Evolutionary conservation across 441 rosid species (phyloP).

Genomic region (Eutrema salsugineum): DNA sequence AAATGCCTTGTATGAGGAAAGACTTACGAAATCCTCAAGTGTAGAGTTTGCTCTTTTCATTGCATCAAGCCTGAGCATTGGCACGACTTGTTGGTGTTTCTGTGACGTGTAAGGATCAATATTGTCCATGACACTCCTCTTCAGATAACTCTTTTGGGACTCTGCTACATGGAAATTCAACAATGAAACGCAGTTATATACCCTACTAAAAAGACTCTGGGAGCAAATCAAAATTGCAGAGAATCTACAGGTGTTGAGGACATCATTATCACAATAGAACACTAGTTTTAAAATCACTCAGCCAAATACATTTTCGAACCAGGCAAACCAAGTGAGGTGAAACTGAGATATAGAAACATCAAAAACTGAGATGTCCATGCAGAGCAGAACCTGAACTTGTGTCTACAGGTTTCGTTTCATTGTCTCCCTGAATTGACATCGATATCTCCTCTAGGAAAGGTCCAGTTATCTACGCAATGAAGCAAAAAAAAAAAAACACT

Average conservation of each 20-base stretch:
- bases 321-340: too few species aligned
- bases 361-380: neutral
- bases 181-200: neutral
- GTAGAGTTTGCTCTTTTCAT: slow-evolving; percentile 91
- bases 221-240: neutral
- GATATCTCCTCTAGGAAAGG: slow-evolving; percentile 56
- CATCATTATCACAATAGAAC: neutral
- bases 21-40: slow-evolving; percentile 77
- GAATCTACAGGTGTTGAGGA: neutral
- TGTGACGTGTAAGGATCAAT: slow-evolving; percentile 5
- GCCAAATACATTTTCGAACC: neutral
- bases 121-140: slow-evolving; percentile 16
- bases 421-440: slow-evolving; percentile 27
- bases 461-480: slow-evolving; percentile 46
- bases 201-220: neutral
- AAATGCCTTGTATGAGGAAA: neutral
- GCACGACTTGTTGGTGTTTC: slow-evolving; percentile 26
- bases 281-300: neutral
- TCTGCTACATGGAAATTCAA: slow-evolving; percentile 25
- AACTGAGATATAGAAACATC: neutral
- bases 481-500: neutral
- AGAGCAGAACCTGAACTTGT: slow-evolving; percentile 25
- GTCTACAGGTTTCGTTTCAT: neutral
- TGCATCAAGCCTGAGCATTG: slow-evolving; percentile 65
- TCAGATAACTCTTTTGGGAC: slow-evolving; percentile 16